phyloP scores from a whole-genome alignment of 805 yeast genomes.

The Maudiozyma serrabonitensis region DNA sequence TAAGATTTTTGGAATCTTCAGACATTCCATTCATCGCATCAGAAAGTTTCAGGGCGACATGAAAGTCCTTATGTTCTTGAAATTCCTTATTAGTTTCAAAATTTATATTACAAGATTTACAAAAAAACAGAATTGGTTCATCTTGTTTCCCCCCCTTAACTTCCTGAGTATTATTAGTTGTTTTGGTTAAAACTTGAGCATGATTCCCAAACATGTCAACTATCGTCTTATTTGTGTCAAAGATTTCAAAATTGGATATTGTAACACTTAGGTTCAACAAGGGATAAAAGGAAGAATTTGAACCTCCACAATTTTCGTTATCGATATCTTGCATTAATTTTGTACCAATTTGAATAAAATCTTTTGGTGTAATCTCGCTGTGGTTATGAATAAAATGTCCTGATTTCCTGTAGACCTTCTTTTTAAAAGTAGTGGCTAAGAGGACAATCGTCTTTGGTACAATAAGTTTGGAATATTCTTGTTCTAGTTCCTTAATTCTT shows the following conservation, averaged over 20 bases:
- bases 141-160: neutral
- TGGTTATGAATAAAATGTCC: conserved; percentile 10
- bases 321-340: conserved; percentile 36
- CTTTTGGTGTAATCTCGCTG: conserved; percentile 12
- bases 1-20: conserved; percentile 16
- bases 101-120: conserved; percentile 15
- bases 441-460: conserved; percentile 42
- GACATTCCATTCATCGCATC: conserved; percentile 32
- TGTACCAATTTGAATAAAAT: conserved; percentile 28
- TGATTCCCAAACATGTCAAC: conserved; percentile 28
- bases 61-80: conserved; percentile 46
- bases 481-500: conserved; percentile 67
- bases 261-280: conserved; percentile 41
- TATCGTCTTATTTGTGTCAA: conserved; percentile 27
- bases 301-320: conserved; percentile 14
- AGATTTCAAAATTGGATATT: conserved; percentile 44
- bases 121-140: conserved; percentile 3
- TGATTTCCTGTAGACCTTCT: conserved; percentile 17
- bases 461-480: conserved; percentile 32
- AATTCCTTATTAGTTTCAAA: conserved; percentile 12
- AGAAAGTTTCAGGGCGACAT: conserved; percentile 42
- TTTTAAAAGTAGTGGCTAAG: conserved; percentile 26
- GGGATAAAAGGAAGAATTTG: conserved; percentile 34
- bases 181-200: conserved; percentile 3
- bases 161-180: neutral